Evolutionary conservation across 208 protist genomes (phyloP), one percentile per base, ranked within the genome.

Genomic region (Crithidia thermophila): DNA sequence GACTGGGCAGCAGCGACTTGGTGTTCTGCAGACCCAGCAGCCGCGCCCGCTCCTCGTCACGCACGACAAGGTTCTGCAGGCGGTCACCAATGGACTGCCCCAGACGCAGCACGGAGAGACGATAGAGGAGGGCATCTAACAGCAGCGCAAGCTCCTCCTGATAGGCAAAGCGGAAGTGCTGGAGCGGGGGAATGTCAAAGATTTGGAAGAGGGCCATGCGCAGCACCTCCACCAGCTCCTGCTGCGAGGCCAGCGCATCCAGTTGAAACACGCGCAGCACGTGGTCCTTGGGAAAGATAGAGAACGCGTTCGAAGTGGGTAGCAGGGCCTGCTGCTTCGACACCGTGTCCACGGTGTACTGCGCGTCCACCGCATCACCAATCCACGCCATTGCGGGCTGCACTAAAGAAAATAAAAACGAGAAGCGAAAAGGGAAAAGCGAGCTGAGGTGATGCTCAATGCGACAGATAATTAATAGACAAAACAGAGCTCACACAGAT

Each of bases 181-280:
- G 79, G 0, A 95, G 69, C 4, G 75, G 79, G 0, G 79, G 68
- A 16, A 95, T 80, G 63, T 84, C 74, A 49, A 94, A 90, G 33
- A 95, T 79, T 0, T 79, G 75, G 36, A 85, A 86, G 58, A 95
- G 76, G 18, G 68, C 68, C 23, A 59, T 65, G 40, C 75, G 82
- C 23, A 97, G 72, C n/a, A 94, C 87, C n/a, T 94, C 86, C 13
- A 80, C 72, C 1, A 97, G 61, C 59, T 97, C 88, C 43, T 85
- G 72, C 59, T 97, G 86, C 10, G 83, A 77, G 20, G 77, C 69
- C 23, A 94, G 62, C 9, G 84, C 89, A 43, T 87, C 85, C 1
- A 94, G 52, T 72, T 97, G 92, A 58, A 90, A 93, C 20, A 94
- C 81, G 21, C 92, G 88, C 47, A 94, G 69, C 5, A 95, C 89